Conservation (phyloP, 257 asterid genomes). For the Scutellaria minor region DNA sequence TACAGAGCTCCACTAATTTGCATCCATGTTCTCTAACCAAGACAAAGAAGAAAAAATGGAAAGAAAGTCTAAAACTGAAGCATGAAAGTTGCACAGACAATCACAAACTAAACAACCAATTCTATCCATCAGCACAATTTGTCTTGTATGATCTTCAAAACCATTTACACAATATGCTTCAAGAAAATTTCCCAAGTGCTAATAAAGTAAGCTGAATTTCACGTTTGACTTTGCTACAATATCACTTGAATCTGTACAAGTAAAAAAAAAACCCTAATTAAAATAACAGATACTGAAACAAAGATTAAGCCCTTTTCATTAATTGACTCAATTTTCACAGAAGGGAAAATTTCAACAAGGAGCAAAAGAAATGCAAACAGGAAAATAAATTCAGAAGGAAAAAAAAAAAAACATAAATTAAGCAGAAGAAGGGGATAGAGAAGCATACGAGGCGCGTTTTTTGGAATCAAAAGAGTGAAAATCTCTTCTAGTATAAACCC, state of each 20-base stretch:
- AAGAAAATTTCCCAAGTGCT: not conserved
- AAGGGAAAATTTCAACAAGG: not conserved
- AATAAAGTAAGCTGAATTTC: not conserved
- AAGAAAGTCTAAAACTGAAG: not conserved
- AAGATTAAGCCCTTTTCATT: not conserved
- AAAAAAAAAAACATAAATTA: not conserved
- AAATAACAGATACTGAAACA: not conserved
- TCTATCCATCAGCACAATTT: not conserved
- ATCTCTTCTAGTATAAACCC: slow-evolving; percentile 25
- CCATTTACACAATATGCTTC: not conserved
- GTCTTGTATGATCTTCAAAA: not conserved
- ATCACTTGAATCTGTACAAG: too few relatives aligned
- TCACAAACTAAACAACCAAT: not conserved
- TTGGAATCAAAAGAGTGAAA: slow-evolving; percentile 53
- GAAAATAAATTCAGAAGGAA: not conserved
- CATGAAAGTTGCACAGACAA: not conserved
- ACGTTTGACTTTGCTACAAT: not conserved
- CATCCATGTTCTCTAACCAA: not conserved
- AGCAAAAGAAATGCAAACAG: not conserved
- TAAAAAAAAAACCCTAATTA: not conserved
- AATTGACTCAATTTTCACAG: not conserved
- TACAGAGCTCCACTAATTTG: not conserved
- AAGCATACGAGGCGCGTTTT: slow-evolving; percentile 46
- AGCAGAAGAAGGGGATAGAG: not conserved
- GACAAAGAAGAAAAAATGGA: not conserved